These are phyloP conservation scores for Thalia dealbata DNA, from an alignment of 176 grass and related monocot species.

Conservation along the genomic window DNA sequence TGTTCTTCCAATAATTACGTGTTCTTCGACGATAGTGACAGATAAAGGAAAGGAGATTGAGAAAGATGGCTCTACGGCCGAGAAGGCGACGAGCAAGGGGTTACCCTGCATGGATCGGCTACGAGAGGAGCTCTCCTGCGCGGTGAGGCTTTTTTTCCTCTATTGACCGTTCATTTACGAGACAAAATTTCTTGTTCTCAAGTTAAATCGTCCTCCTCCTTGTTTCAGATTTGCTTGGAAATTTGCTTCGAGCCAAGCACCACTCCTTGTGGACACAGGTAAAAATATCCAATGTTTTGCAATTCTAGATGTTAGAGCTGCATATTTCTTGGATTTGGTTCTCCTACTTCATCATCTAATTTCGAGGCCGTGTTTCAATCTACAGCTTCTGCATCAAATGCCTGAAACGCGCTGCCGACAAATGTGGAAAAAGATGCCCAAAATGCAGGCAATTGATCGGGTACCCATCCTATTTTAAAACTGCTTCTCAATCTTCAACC, in stretches of 20 bases:
- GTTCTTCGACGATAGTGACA: conserved; percentile 12
- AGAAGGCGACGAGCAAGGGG: conserved; percentile 12
- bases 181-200: conserved; percentile 3
- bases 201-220: neutral
- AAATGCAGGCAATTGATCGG: conserved; percentile 86
- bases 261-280: conserved; percentile 76
- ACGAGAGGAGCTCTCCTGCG: conserved; percentile 84
- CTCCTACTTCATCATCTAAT: no score
- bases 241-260: conserved; percentile 82
- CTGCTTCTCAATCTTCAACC: no score
- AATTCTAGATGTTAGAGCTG: no score
- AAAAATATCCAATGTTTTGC: conserved; percentile 2
- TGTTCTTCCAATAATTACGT: no score
- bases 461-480: conserved; percentile 19
- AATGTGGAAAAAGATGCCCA: conserved; percentile 77
- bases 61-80: conserved; percentile 9
- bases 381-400: conserved; percentile 87
- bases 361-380: neutral
- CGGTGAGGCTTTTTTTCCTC: conserved; percentile 34
- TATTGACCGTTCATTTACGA: neutral
- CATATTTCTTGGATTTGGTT: no score
- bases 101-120: conserved; percentile 69
- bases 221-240: conserved; percentile 71
- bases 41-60: conserved; percentile 15
- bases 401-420: conserved; percentile 51